Evolutionary conservation across 2,329 filamentous ascomycete genomes (phyloP).

Genomic region (Diaporthe vaccinii): DNA sequence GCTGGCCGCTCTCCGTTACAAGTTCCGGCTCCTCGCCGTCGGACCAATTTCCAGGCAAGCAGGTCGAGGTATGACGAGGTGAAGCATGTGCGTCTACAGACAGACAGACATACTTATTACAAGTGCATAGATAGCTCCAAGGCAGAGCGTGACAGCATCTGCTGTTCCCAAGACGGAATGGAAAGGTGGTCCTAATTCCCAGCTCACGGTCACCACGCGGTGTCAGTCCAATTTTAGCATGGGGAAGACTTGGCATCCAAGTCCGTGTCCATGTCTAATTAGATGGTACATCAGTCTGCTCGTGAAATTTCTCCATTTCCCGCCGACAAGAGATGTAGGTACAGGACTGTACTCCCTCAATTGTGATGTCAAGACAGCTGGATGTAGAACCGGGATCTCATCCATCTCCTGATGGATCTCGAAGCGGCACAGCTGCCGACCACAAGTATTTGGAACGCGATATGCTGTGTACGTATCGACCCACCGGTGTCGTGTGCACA

Average conservation of each 20-base stretch:
- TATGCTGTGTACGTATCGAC: neutral
- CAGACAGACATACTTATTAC: neutral
- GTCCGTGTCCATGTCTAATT: slow-evolving; percentile 27
- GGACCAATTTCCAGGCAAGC: slow-evolving; percentile 8
- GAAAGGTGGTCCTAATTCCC: slow-evolving; percentile 9
- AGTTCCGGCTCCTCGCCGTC: neutral
- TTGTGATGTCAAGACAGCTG: neutral
- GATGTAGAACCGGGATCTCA: neutral
- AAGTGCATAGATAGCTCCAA: neutral
- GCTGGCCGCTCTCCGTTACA: neutral
- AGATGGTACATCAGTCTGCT: neutral
- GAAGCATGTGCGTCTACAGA: neutral
- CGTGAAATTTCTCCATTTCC: neutral
- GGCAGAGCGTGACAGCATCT: neutral
- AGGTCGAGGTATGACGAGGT: neutral
- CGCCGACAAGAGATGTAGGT: neutral
- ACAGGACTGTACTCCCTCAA: neutral
- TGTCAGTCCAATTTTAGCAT: neutral
- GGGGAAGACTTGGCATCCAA: slow-evolving; percentile 3
- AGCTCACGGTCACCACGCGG: slow-evolving; percentile 5
- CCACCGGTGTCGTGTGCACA: slow-evolving; percentile 13
- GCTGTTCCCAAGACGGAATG: neutral
- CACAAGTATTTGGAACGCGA: neutral
- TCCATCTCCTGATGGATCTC: neutral
- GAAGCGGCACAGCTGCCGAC: neutral